A percentile compares a stretch with the other conserved stretches of the same genome.
Evolutionary conservation across 2,329 filamentous ascomycete genomes (phyloP).

Genomic region (Sodiomyces alkalinus): DNA sequence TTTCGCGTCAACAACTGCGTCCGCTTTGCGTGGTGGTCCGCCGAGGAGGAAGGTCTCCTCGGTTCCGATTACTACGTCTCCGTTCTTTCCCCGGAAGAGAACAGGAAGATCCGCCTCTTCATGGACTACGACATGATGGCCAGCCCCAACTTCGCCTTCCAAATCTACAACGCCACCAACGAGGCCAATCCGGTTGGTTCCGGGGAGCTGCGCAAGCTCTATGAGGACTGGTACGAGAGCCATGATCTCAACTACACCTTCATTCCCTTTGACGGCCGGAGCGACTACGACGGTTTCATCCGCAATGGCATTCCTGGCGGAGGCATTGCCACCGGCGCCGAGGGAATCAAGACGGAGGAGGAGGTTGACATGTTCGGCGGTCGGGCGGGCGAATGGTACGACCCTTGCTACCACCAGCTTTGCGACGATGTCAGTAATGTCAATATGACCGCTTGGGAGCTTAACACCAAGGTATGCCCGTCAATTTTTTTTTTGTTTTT

Average conservation of each 20-base stretch:
- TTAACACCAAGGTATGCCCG: slow-evolving; percentile 39
- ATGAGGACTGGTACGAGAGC: slow-evolving; percentile 49
- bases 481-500: slow-evolving; percentile 4
- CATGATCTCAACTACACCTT: slow-evolving; percentile 51
- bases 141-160: slow-evolving; percentile 50
- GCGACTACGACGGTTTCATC: slow-evolving; percentile 69
- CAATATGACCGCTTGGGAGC: slow-evolving; percentile 43
- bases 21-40: slow-evolving; percentile 53
- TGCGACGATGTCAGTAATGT: slow-evolving; percentile 44
- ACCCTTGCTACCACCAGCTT: slow-evolving; percentile 46
- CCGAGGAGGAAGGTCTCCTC: slow-evolving; percentile 50
- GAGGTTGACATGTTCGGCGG: slow-evolving; percentile 59
- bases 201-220: slow-evolving; percentile 51
- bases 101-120: slow-evolving; percentile 46
- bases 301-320: slow-evolving; percentile 56
- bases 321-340: slow-evolving; percentile 64
- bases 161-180: slow-evolving; percentile 60
- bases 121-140: slow-evolving; percentile 60
- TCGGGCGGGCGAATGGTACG: slow-evolving; percentile 42
- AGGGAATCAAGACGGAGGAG: slow-evolving; percentile 56
- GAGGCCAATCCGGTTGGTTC: slow-evolving; percentile 55
- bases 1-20: slow-evolving; percentile 50
- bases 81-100: slow-evolving; percentile 39
- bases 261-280: slow-evolving; percentile 63
- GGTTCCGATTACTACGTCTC: slow-evolving; percentile 48